Evolutionary conservation across 208 protist genomes (phyloP).

Genomic region (Herpetomonas samuelpessoai): DNA sequence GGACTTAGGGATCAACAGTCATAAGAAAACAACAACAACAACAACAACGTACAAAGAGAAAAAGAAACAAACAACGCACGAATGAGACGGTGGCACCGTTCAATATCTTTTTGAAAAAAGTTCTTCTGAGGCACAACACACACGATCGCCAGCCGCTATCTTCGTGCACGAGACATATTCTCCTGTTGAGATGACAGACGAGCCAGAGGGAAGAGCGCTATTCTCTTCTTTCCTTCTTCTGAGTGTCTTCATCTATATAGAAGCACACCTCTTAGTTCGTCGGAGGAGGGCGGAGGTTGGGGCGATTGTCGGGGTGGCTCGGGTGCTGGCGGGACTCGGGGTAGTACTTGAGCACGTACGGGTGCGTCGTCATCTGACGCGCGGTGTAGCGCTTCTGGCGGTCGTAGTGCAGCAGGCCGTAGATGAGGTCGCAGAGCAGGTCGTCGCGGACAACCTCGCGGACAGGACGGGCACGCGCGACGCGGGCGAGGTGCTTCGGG

Average conservation of each 20-base stretch:
- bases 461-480: conserved; percentile 48
- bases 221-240: too few relatives aligned
- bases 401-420: conserved; percentile 72
- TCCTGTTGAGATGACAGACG: too few relatives aligned
- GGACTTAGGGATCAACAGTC: too few relatives aligned
- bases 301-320: conserved; percentile 61
- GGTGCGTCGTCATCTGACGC: conserved; percentile 66
- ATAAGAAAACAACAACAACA: conserved; percentile 9
- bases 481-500: conserved; percentile 59
- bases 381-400: conserved; percentile 61
- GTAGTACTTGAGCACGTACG: conserved; percentile 83
- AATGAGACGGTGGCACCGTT: too few relatives aligned
- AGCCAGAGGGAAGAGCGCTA: too few relatives aligned
- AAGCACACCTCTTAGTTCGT: too few relatives aligned
- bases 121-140: too few relatives aligned
- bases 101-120: too few relatives aligned
- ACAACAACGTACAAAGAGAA: neutral
- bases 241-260: too few relatives aligned
- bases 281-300: conserved; percentile 39
- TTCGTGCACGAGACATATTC: too few relatives aligned
- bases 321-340: conserved; percentile 59
- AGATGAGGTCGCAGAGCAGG: conserved; percentile 61
- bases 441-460: conserved; percentile 53
- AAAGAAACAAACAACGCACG: neutral
- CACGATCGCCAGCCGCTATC: too few relatives aligned